A percentile compares a stretch with the other conserved stretches of the same genome.
Conservation (phyloP, 2,329 filamentous ascomycete genomes). For the Taxawa tesnikishii region DNA sequence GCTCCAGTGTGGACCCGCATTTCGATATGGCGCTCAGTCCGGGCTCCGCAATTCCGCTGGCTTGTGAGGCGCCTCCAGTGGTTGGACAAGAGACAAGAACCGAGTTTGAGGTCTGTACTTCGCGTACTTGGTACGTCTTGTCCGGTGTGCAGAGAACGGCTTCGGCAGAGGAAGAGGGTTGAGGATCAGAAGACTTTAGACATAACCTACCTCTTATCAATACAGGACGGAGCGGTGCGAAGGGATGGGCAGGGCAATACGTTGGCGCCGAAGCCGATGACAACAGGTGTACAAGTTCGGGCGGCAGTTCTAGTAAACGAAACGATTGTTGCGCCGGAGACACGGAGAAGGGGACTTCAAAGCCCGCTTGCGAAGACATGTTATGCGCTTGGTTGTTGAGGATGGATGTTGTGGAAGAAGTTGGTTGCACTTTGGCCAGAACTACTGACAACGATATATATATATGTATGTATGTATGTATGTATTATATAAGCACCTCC, state of each 20-base stretch:
- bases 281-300: constrained; percentile 43
- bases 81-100: constrained; percentile 40
- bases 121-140: constrained; percentile 47
- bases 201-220: constrained; percentile 19
- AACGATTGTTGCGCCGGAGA: constrained; percentile 38
- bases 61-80: constrained; percentile 8
- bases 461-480: too few relatives aligned
- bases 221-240: background rate
- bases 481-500: too few relatives aligned
- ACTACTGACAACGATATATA: too few relatives aligned
- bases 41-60: constrained; percentile 14
- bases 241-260: constrained; percentile 16
- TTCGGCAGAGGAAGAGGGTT: constrained; percentile 19
- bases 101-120: constrained; percentile 55
- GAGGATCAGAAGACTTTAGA: constrained; percentile 23
- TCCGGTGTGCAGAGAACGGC: constrained; percentile 47
- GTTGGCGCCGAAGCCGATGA: constrained; percentile 31
- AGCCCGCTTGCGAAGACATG: constrained; percentile 28
- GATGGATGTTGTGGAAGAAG: too few relatives aligned
- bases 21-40: constrained; percentile 30
- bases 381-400: too few relatives aligned
- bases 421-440: too few relatives aligned
- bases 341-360: constrained; percentile 30
- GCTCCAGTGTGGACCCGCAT: constrained; percentile 31
- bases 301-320: constrained; percentile 47